Evolutionary conservation across 345 rosid species (phyloP).

Genomic region (Euclidium syriacum): DNA sequence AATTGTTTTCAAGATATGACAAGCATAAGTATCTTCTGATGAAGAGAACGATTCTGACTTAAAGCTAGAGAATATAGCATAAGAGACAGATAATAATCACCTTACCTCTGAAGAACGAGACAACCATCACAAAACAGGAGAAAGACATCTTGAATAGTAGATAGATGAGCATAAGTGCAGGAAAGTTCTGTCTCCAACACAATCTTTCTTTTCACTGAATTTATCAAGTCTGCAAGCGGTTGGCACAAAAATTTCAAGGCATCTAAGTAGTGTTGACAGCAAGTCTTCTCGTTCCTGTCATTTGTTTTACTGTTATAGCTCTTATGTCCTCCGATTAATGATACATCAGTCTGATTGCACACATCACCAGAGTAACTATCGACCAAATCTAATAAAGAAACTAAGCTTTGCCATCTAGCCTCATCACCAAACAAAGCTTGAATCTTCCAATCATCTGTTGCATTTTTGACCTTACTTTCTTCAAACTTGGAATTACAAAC

Average conservation of each 20-base stretch:
- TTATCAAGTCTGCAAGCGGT: slow-evolving; percentile 67
- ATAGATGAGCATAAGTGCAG: slow-evolving; percentile 38
- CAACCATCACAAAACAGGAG: slow-evolving; percentile 48
- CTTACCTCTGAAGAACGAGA: slow-evolving; percentile 48
- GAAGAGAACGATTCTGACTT: not conserved
- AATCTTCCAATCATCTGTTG: slow-evolving; percentile 35
- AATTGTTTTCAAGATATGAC: not conserved
- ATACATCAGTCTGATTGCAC: slow-evolving; percentile 28
- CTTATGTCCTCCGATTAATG: slow-evolving; percentile 25
- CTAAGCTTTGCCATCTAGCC: slow-evolving; percentile 38
- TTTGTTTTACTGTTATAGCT: slow-evolving; percentile 12
- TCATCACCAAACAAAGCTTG: slow-evolving; percentile 41
- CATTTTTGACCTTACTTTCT: slow-evolving; percentile 30
- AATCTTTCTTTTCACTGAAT: slow-evolving; percentile 49
- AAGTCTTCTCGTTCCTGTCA: slow-evolving; percentile 32
- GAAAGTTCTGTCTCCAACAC: slow-evolving; percentile 39
- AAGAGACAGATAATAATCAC: slow-evolving; percentile 18
- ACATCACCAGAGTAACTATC: slow-evolving; percentile 39
- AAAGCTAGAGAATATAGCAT: slow-evolving; percentile 8
- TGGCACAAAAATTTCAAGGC: slow-evolving; percentile 73
- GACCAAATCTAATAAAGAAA: slow-evolving; percentile 39
- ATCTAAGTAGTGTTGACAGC: slow-evolving; percentile 39
- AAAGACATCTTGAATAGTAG: slow-evolving; percentile 50
- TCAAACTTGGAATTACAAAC: slow-evolving; percentile 29
- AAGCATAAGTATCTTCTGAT: not conserved